Base-by-base conservation (phyloP, 129 eudicot species). In the Lactuca saligna region DNA sequence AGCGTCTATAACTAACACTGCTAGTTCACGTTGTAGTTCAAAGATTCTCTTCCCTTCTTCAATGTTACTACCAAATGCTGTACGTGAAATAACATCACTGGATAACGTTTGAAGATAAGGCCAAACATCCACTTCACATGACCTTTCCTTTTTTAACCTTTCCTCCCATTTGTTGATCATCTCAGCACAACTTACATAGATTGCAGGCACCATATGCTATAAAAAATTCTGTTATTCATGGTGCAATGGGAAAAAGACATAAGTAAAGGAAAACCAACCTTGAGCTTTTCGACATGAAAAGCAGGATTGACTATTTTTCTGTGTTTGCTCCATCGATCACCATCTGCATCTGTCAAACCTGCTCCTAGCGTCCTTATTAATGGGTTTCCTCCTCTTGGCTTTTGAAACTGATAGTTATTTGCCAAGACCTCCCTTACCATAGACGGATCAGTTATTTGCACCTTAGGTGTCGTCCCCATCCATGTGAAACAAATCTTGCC, bases 261-360 rank as follows among this genome's bases (percentile, higher is more conserved):
- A 7, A 69, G 2, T 67, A 32, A 33, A 34, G 6, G 25, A 60
- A 15, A 66, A 61, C 50, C 20, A 68, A 66, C 81, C 68, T 74
- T 76, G 8, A 69, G 63, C 54, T 75, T 80, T 46, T 77, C 75
- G 17, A 60, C 64, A 68, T 76, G 80, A 37, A 77, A 77, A 6
- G 81, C 81, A 4, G 72, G 76, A 56, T 77, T 70, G 25, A 77
- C 62, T 38, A 77, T 62, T 63, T 68, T 77, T 46, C 81, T 77
- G 16, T 81, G 81, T 49, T 75, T 70, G 38, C 17, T 31, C 81
- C 80, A 76, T 63, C 13, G 51, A n/a, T 63, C 76, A 55, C 12
- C 32, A 12, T 77, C 72, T 2, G 4, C 46, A 8, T 32, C 10
- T 3, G 51, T 38, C 46, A 78, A 13, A 8, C 73, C 77, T 20